Conservation (phyloP, 257 asterid species). For the Jacaranda copaia region DNA sequence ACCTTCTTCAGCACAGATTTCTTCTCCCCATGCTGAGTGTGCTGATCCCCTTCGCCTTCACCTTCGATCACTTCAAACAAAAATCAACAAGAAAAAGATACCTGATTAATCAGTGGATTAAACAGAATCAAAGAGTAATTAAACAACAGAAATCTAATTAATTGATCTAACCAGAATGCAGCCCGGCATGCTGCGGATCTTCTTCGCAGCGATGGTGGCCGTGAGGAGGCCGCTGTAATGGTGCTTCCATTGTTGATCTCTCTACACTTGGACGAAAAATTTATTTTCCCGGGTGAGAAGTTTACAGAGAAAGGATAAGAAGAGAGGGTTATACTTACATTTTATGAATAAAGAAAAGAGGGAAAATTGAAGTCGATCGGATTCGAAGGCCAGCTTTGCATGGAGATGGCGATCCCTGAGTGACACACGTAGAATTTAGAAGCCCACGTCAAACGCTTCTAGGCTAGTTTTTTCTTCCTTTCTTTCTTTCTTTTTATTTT, state of each 20-base stretch:
- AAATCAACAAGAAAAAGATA: background rate
- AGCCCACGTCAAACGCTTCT: constrained; percentile 24
- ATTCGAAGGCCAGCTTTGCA: constrained; percentile 38
- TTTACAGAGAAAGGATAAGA: background rate
- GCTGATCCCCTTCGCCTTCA: constrained; percentile 23
- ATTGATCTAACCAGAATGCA: constrained; percentile 34
- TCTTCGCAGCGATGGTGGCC: constrained; percentile 30
- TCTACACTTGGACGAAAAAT: background rate
- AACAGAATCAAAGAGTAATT: background rate
- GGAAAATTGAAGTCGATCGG: background rate
- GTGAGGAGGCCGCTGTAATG: constrained; percentile 33
- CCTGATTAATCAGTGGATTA: background rate
- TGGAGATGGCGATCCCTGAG: constrained; percentile 31
- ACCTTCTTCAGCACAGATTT: constrained; percentile 74
- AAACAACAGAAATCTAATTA: background rate
- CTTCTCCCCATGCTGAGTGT: constrained; percentile 51
- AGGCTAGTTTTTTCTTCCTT: background rate
- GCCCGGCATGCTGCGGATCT: constrained; percentile 28
- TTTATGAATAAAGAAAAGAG: background rate
- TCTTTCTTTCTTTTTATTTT: background rate
- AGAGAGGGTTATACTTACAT: background rate
- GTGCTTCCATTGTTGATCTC: constrained; percentile 41
- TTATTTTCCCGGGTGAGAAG: background rate
- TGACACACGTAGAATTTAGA: constrained; percentile 33
- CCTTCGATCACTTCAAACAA: constrained; percentile 30